Base-by-base conservation (phyloP, 2,329 filamentous ascomycete genomes). In the Botrytis fragariae region DNA sequence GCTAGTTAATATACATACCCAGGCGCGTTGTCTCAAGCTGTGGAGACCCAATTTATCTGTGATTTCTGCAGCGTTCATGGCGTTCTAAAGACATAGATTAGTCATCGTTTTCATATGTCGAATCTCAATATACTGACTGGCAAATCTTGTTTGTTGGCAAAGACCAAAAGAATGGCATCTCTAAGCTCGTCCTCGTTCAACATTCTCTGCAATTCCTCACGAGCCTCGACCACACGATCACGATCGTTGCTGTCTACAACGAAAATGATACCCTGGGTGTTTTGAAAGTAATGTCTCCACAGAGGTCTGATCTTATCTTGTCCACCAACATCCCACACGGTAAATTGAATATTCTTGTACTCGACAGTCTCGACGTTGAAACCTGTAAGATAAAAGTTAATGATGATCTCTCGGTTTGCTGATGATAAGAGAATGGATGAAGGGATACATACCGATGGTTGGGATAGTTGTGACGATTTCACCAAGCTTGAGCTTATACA, bases 321-420 rank as follows among this genome's bases (percentile, higher is more conserved):
- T 85, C 96, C 96, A 89, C 96, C 96, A 83, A 99, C 96, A 88
- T 98, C 96, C 96, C 96, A 99, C 84, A 99, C 96, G 84, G 95
- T 98, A 90, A 99, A 99, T 85, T 97, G 94, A 82, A 97, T 98
- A 91, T 99, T 99, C 91, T 98, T 98, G 90, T 98, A 98, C 84
- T 97, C 95, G 84, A 99, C 96, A 73, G 96, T 98, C 90, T 99
- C 96, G 85, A 99, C 96, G 88, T 99, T 99, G 92, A 99, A 99
- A 82, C 96, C 93, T 95, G 78, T 57, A 76, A 48, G 61, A 22
- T 37, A 32, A 32, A 32, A 59, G 65, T 78, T 67, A 79, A 74
- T 67, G 64, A 44, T 20, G 42, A 57, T 20, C 57, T 74, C 82
- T 79, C 71, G 79, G 68, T 65, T 67, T 61, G 62, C 48, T 29